A percentile compares a stretch with the other conserved stretches of the same genome.
Evolutionary conservation across 108 stramenopile genomes (phyloP).

Genomic region (Cyclotella cryptica): DNA sequence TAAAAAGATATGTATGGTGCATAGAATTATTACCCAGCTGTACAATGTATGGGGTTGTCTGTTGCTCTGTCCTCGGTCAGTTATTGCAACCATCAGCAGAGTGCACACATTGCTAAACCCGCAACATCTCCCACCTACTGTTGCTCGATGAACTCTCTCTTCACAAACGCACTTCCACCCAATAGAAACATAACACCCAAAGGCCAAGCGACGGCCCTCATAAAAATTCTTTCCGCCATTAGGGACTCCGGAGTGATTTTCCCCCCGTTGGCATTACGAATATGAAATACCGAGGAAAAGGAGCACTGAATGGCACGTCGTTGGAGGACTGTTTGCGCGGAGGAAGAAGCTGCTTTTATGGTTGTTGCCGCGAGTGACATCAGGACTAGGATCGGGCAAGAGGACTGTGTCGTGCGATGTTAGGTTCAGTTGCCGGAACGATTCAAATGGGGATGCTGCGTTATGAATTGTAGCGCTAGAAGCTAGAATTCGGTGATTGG

Average conservation of each 20-base stretch:
- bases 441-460: too few species aligned
- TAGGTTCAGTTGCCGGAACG: neutral
- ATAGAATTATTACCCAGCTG: too few species aligned
- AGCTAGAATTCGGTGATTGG: too few species aligned
- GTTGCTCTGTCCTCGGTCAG: too few species aligned
- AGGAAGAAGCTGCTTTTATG: slow-evolving; percentile 19
- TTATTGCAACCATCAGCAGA: neutral
- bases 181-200: slow-evolving; percentile 35
- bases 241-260: slow-evolving; percentile 16
- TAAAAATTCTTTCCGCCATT: slow-evolving; percentile 36
- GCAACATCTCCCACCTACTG: neutral
- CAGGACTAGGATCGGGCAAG: too few species aligned
- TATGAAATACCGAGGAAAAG: slow-evolving; percentile 41
- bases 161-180: slow-evolving; percentile 13
- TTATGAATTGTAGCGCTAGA: too few species aligned
- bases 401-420: neutral
- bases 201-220: slow-evolving; percentile 35
- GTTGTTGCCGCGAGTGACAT: slow-evolving; percentile 18
- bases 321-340: slow-evolving; percentile 32
- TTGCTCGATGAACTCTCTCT: slow-evolving; percentile 25
- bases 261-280: slow-evolving; percentile 30
- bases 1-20: too few species aligned
- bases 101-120: neutral
- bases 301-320: slow-evolving; percentile 43
- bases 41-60: too few species aligned